Evolutionary conservation across 257 asterid species (phyloP), one percentile per base, ranked within the genome.

Genomic region (Penstemon newberryi): DNA sequence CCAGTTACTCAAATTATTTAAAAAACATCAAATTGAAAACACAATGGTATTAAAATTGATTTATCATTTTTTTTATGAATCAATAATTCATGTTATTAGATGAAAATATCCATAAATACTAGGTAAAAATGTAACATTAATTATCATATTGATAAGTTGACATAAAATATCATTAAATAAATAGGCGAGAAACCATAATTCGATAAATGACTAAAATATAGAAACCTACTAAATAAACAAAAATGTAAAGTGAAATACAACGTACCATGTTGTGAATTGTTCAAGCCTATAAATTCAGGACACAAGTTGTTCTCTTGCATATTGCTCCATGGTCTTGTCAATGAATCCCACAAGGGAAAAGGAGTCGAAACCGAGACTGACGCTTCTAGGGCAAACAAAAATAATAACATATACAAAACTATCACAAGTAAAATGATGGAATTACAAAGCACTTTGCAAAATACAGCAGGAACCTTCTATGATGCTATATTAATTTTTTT

Each of bases 241-340:
- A 41, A 59, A 63, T 45, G 19, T 19, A 8, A 25, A 11, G 8
- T 6, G 38, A 18, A 46, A 44, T 61, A 43, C 45, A 49, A 45
- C 75, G 62, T 88, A 91, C 97, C 83, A 75, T 73, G 54, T 4
- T 38, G 85, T 56, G 86, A 78, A 74, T 70, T 43, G 60, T 75
- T 62, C 12, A 66, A 65, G 44, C 64, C 74, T 43, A 56, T 60
- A 74, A 72, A 73, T 13, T 70, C 60, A 53, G 73, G 72, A 70
- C 7, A 55, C 52, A 63, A 69, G 65, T 18, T 25, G 58, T 49
- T 66, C 72, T 71, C 79, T 74, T 64, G 80, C 57, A 84, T 57
- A 65, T 66, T 67, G 75, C 74, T 44, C 91, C 89, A 73, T 12
- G 75, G 78, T 85, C 83, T 70, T 18, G 43, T 50, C 63, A 75